Evolutionary conservation across 2,329 filamentous ascomycete species (phyloP).

Genomic region (Penicillium brevicompactum): DNA sequence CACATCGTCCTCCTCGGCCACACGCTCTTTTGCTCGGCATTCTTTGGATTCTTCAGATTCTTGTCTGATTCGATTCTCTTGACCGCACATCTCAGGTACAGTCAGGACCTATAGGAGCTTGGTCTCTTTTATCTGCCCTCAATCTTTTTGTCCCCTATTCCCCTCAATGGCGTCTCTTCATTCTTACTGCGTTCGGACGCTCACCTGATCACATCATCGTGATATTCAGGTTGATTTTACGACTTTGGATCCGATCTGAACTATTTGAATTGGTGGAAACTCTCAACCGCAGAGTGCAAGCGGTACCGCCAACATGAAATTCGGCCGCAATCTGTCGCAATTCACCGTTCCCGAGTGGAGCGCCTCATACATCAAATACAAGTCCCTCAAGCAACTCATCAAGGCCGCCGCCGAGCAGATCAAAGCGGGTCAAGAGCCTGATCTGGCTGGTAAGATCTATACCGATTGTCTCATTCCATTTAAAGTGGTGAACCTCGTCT

Average conservation of each 20-base stretch:
- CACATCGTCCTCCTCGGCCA: background rate
- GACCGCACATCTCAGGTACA: slow-evolving; percentile 17
- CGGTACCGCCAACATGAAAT: slow-evolving; percentile 47
- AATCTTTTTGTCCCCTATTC: slow-evolving; percentile 1
- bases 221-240: slow-evolving; percentile 18
- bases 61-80: no score
- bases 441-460: slow-evolving; percentile 78
- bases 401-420: slow-evolving; percentile 71
- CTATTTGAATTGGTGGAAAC: background rate
- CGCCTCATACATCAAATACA: slow-evolving; percentile 54
- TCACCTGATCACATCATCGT: slow-evolving; percentile 25
- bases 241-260: background rate
- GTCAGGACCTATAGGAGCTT: slow-evolving; percentile 11
- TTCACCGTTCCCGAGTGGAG: slow-evolving; percentile 56
- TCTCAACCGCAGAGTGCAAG: no score
- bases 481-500: background rate
- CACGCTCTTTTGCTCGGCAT: background rate
- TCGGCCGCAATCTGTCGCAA: slow-evolving; percentile 51
- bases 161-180: slow-evolving; percentile 18
- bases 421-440: slow-evolving; percentile 72
- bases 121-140: background rate
- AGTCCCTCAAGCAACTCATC: slow-evolving; percentile 83
- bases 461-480: background rate
- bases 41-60: no score
- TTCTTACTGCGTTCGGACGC: slow-evolving; percentile 20